A percentile compares a stretch with the other conserved stretches of the same genome.
Conservation (phyloP, 2,329 filamentous ascomycete genomes). For the Pyrenophora tritici-repentis region DNA sequence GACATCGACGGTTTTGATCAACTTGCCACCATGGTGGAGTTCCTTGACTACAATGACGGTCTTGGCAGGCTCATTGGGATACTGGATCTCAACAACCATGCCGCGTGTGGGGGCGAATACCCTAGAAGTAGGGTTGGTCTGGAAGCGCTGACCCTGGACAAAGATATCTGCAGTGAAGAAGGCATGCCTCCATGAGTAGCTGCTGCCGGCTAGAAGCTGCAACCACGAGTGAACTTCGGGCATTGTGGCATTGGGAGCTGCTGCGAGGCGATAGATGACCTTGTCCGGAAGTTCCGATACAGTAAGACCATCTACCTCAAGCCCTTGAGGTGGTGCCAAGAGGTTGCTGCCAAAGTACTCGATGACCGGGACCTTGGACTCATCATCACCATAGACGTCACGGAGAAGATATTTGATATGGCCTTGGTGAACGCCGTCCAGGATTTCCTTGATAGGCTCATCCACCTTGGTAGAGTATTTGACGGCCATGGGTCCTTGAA, state of each 20-base stretch:
- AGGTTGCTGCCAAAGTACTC: constrained; percentile 96
- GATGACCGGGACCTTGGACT: constrained; percentile 75
- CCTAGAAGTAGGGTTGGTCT: constrained; percentile 92
- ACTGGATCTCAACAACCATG: constrained; percentile 83
- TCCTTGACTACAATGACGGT: constrained; percentile 88
- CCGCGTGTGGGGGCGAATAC: constrained; percentile 87
- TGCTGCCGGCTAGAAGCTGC: constrained; percentile 80
- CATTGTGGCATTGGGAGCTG: constrained; percentile 72
- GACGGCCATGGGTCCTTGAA: constrained; percentile 91
- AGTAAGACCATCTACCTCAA: constrained; percentile 82
- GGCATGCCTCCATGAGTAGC: constrained; percentile 91
- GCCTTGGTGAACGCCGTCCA: constrained; percentile 85
- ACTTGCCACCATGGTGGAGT: constrained; percentile 81
- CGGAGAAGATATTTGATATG: constrained; percentile 81
- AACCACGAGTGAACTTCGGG: constrained; percentile 85
- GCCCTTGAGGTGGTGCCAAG: constrained; percentile 66
- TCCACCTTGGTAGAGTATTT: constrained; percentile 89
- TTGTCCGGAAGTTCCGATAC: constrained; percentile 79
- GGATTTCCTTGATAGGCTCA: constrained; percentile 92
- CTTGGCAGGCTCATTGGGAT: constrained; percentile 81
- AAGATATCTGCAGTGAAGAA: constrained; percentile 92
- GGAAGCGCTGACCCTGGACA: constrained; percentile 94
- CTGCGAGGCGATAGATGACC: constrained; percentile 81
- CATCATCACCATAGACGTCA: constrained; percentile 79
- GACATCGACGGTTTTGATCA: constrained; percentile 86